phyloP scores from a whole-genome alignment of 2,329 filamentous ascomycete species.

The Microascus cirrosus region DNA sequence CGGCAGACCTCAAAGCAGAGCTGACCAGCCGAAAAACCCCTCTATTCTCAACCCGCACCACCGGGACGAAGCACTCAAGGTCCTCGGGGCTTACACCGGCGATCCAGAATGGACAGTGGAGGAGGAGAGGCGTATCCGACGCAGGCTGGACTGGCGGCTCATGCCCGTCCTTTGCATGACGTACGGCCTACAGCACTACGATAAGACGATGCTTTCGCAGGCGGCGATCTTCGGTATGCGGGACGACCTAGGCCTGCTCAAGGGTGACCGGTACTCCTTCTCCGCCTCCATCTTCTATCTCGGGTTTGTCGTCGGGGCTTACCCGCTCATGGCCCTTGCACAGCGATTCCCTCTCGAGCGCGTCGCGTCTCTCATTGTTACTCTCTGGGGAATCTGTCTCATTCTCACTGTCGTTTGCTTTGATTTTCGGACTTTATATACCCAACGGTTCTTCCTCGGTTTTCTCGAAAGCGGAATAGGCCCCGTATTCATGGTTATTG shows the following conservation, averaged over 20 bases:
- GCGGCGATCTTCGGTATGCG: conserved; percentile 20
- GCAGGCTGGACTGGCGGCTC: conserved; percentile 12
- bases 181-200: conserved; percentile 11
- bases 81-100: conserved; percentile 25
- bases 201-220: conserved; percentile 40
- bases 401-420: conserved; percentile 27
- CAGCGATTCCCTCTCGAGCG: conserved; percentile 10
- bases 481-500: conserved; percentile 37
- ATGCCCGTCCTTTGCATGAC: conserved; percentile 13
- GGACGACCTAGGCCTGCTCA: background rate
- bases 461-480: conserved; percentile 34
- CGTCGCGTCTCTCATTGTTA: conserved; percentile 5
- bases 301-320: conserved; percentile 21
- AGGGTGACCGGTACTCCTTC: conserved; percentile 17
- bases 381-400: conserved; percentile 20
- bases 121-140: conserved; percentile 24
- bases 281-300: conserved; percentile 28
- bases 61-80: conserved; percentile 23
- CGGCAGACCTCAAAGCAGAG: background rate
- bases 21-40: background rate
- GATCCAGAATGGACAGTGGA: conserved; percentile 23
- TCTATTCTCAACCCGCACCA: conserved; percentile 17
- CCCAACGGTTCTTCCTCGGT: conserved; percentile 32
- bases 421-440: conserved; percentile 28
- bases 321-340: conserved; percentile 19